Evolutionary conservation across 257 asterid species (phyloP), one percentile per base, ranked within the genome.

Genomic region (Marsdenia floribunda): DNA sequence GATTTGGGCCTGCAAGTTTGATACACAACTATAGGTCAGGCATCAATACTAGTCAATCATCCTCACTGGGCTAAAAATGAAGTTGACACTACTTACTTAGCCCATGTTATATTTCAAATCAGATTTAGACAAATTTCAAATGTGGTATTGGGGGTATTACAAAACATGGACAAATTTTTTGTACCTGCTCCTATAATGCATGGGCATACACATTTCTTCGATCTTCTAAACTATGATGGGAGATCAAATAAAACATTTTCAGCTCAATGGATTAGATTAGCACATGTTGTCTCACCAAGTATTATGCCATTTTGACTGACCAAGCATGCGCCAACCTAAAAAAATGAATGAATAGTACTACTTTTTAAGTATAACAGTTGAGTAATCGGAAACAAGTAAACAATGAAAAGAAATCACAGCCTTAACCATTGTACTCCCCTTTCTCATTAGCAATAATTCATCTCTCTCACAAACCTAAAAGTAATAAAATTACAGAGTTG

Each of bases 251-350:
- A 53, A 29, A 70, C 3, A 71, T 11, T 71, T 71, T 71, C 50
- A 52, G 46, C 49, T 29, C 52, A 52, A 0, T 49, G 26, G 3
- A 52, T 3, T 24, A 52, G 42, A 71, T 52, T 16, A 52, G 53
- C 26, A 24, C 46, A 50, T 58, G 79, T 68, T 75, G 75, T 78
- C 95, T 84, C 82, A 93, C 98, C 98, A 13, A 93, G 92, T 73
- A 93, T 93, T 63, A 93, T 84, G 59, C 91, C 97, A 81, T 83
- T 93, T 75, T 89, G 90, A 81, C 98, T 93, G 85, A 93, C 98
- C 94, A 93, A 82, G 82, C 98, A 93, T 68, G 98, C 98, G 79
- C 98, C 98, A 79, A 93, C 98, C 97, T 93, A 60, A 63, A 78
- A 54, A 71, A 82, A 10, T 12, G 44, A 33, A 71, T 57, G 60